A percentile compares a stretch with the other conserved stretches of the same genome.
These are phyloP conservation scores for Penicillium odoratum DNA, from an alignment of 495 filamentous ascomycete genomes.

Conservation along the genomic window DNA sequence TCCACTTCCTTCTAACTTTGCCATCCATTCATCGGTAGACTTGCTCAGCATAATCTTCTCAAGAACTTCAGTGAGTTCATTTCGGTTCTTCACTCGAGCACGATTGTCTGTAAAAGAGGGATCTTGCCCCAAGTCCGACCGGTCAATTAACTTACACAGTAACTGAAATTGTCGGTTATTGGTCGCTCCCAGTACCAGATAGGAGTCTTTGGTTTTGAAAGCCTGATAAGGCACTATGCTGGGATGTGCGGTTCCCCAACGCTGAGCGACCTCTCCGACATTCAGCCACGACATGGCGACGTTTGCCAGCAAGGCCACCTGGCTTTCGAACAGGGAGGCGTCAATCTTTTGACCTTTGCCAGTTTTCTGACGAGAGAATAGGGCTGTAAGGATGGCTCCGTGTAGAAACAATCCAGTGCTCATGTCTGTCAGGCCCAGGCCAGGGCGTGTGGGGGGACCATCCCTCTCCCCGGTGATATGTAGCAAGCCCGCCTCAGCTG, in stretches of 20 bases:
- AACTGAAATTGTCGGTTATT: conserved; percentile 81
- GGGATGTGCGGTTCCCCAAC: conserved; percentile 90
- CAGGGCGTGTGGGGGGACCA: conserved; percentile 85
- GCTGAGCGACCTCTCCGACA: conserved; percentile 68
- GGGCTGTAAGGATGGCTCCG: conserved; percentile 80
- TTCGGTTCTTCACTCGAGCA: conserved; percentile 66
- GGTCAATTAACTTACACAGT: conserved; percentile 66
- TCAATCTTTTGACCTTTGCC: conserved; percentile 83
- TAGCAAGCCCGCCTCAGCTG: conserved; percentile 89
- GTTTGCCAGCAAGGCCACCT: conserved; percentile 80
- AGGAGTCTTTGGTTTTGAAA: conserved; percentile 79
- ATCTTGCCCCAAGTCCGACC: conserved; percentile 65
- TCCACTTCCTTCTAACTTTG: conserved; percentile 74
- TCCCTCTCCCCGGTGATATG: conserved; percentile 83
- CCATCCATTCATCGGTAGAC: conserved; percentile 77
- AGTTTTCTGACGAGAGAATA: conserved; percentile 62
- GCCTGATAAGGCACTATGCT: conserved; percentile 87
- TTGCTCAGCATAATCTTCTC: conserved; percentile 61
- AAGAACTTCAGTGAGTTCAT: conserved; percentile 64
- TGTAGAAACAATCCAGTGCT: conserved; percentile 85
- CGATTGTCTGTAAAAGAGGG: conserved; percentile 67
- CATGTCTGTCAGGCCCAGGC: conserved; percentile 85
- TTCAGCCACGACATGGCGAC: conserved; percentile 83
- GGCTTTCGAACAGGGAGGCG: conserved; percentile 78
- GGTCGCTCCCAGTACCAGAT: conserved; percentile 79